Evolutionary conservation across 257 asterid species (phyloP).

Genomic region (Perilla frutescens): DNA sequence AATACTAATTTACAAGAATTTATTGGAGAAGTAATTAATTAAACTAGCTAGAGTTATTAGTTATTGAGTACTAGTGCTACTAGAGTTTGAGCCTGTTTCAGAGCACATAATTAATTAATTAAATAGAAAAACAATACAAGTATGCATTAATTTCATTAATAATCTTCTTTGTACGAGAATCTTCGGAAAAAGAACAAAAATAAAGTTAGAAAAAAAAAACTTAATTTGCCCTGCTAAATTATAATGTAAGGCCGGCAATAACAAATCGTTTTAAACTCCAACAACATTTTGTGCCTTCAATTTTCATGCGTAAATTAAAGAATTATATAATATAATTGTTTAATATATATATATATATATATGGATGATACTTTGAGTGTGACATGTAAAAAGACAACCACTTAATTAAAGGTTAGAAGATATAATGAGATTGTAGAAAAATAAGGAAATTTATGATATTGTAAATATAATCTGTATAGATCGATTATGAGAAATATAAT

Average conservation of each 20-base stretch:
- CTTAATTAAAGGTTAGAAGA: background rate
- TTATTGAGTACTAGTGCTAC: too few species aligned
- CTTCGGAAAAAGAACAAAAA: background rate
- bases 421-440: background rate
- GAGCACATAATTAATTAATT: background rate
- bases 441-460: background rate
- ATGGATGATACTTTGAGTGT: slow-evolving; percentile 4
- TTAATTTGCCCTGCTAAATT: background rate
- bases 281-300: background rate
- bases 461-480: background rate
- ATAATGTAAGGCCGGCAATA: slow-evolving; percentile 22
- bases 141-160: background rate
- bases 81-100: too few species aligned
- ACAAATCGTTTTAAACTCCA: background rate
- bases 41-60: too few species aligned
- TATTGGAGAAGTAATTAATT: too few species aligned
- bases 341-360: background rate
- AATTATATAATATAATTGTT: too few species aligned
- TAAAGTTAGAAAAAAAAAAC: background rate
- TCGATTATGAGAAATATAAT: too few species aligned
- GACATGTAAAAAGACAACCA: background rate
- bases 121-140: background rate
- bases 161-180: background rate
- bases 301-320: background rate
- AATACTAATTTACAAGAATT: too few species aligned